phyloP scores from a whole-genome alignment of 352 stramenopile genomes.

The Ochromonadaceae sp. region DNA sequence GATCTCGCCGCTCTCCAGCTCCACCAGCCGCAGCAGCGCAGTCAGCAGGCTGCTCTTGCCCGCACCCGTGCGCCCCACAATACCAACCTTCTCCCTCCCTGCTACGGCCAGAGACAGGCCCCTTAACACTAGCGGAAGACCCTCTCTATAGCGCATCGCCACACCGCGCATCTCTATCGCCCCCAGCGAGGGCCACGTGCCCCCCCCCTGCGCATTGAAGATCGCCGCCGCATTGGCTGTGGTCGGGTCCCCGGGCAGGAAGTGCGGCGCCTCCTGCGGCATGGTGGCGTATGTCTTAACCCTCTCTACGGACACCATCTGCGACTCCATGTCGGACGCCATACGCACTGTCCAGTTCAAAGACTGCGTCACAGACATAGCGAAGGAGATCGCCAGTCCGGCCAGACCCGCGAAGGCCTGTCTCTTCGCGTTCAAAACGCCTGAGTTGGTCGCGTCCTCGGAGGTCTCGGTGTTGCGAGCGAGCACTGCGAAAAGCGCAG shows the following conservation, averaged over 20 bases:
- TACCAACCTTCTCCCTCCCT: constrained; percentile 57
- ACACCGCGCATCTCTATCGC: constrained; percentile 37
- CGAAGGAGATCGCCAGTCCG: constrained; percentile 80
- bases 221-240: constrained; percentile 23
- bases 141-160: neutral
- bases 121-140: constrained; percentile 6
- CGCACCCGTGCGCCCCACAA: constrained; percentile 60
- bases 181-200: constrained; percentile 39
- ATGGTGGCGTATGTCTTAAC: constrained; percentile 38
- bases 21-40: constrained; percentile 65
- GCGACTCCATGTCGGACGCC: neutral
- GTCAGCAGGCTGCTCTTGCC: constrained; percentile 62
- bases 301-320: constrained; percentile 9
- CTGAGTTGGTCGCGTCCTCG: neutral
- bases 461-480: neutral
- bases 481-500: neutral
- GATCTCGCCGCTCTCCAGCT: constrained; percentile 54
- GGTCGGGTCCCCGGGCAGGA: constrained; percentile 20
- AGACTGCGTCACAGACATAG: constrained; percentile 66
- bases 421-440: neutral
- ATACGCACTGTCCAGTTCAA: constrained; percentile 66
- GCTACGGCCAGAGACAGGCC: constrained; percentile 38
- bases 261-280: constrained; percentile 32
- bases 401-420: constrained; percentile 50
- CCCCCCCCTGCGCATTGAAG: neutral